These are phyloP conservation scores for Hypoxylon sp. DNA, from an alignment of 2,329 filamentous ascomycete genomes.

Conservation along the genomic window DNA sequence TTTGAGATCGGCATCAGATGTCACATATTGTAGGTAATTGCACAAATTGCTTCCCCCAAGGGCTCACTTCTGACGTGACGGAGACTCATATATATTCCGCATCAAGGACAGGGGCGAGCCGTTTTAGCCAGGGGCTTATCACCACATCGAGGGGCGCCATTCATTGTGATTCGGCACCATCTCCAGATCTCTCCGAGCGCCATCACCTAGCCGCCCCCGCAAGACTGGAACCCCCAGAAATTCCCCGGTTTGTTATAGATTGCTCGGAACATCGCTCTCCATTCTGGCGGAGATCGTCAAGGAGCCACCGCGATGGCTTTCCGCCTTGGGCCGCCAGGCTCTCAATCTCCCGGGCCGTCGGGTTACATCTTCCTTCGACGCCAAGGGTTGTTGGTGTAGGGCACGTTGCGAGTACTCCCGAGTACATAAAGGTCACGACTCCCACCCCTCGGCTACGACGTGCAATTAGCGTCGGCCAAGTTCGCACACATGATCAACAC, in stretches of 20 bases:
- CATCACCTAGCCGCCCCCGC: slow-evolving; percentile 28
- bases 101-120: slow-evolving; percentile 10
- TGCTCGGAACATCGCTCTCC: slow-evolving; percentile 39
- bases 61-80: slow-evolving; percentile 22
- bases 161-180: slow-evolving; percentile 28
- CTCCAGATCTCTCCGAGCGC: slow-evolving; percentile 31
- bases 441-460: neutral
- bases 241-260: slow-evolving; percentile 33
- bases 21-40: neutral
- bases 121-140: slow-evolving; percentile 36
- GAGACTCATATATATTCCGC: slow-evolving; percentile 16
- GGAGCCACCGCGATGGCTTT: slow-evolving; percentile 18
- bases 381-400: neutral
- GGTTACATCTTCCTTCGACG: slow-evolving; percentile 6
- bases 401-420: neutral
- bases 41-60: slow-evolving; percentile 13
- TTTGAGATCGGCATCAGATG: neutral
- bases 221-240: slow-evolving; percentile 26
- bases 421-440: slow-evolving; percentile 18
- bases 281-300: slow-evolving; percentile 27
- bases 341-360: slow-evolving; percentile 24
- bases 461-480: neutral
- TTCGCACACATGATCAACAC: slow-evolving; percentile 3
- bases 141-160: slow-evolving; percentile 13
- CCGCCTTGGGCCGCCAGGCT: slow-evolving; percentile 2